phyloP scores from a whole-genome alignment of 2,329 filamentous ascomycete genomes.

The Saccharata proteae region DNA sequence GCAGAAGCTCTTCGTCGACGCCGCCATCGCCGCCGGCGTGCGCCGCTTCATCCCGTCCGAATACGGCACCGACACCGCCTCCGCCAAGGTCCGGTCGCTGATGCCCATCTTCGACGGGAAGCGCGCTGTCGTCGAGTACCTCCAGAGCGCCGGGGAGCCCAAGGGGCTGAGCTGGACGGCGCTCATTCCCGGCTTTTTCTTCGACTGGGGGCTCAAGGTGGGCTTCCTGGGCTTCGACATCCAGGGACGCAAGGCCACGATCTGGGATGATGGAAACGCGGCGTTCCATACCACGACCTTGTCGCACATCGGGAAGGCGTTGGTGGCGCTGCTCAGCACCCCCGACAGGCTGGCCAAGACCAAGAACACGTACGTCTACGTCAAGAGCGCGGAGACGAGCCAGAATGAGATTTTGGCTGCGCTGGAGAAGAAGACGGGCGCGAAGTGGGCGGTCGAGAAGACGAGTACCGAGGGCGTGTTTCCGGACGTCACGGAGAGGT shows the following conservation, averaged over 20 bases:
- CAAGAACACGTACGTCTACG: constrained; percentile 45
- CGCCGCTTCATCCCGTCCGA: constrained; percentile 51
- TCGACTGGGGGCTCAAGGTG: constrained; percentile 45
- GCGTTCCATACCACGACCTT: constrained; percentile 42
- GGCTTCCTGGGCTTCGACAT: constrained; percentile 43
- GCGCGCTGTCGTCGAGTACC: constrained; percentile 36
- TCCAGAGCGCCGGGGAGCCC: constrained; percentile 27
- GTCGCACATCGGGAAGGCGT: constrained; percentile 38
- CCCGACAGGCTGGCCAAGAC: constrained; percentile 31
- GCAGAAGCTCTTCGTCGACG: constrained; percentile 44
- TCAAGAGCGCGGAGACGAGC: constrained; percentile 45
- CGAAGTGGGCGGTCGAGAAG: constrained; percentile 38
- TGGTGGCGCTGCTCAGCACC: constrained; percentile 38
- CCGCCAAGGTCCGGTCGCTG: constrained; percentile 21
- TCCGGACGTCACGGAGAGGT: constrained; percentile 21
- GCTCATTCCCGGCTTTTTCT: constrained; percentile 46
- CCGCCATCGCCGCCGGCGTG: constrained; percentile 47
- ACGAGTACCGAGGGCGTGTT: constrained; percentile 21
- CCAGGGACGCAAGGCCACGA: constrained; percentile 35
- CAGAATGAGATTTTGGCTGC: constrained; percentile 45
- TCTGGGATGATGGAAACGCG: constrained; percentile 46
- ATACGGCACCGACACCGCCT: constrained; percentile 35
- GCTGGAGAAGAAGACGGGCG: constrained; percentile 41
- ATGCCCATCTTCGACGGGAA: constrained; percentile 45
- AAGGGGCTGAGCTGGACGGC: constrained; percentile 46